These are phyloP conservation scores for Floccularia luteovirens DNA, from an alignment of 768 basidiomycete species.

Conservation along the genomic window DNA sequence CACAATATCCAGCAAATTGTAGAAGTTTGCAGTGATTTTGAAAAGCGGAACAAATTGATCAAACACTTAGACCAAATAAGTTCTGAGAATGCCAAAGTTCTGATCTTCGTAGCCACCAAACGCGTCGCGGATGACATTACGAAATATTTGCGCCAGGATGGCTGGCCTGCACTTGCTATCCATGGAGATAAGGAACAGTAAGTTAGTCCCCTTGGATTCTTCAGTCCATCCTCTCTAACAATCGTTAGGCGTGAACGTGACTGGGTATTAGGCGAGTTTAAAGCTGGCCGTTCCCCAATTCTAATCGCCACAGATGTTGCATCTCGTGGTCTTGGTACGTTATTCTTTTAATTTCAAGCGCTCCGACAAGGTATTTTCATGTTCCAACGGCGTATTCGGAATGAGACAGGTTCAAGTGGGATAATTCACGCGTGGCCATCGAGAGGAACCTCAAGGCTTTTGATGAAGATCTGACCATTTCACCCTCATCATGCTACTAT, in stretches of 20 bases:
- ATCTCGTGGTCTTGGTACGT: slow-evolving; percentile 99
- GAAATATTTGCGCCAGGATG: slow-evolving; percentile 94
- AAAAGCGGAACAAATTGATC: slow-evolving; percentile 93
- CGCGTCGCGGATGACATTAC: slow-evolving; percentile 98
- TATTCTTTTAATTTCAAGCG: slow-evolving; percentile 37
- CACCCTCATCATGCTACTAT: slow-evolving; percentile 26
- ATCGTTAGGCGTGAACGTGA: slow-evolving; percentile 84
- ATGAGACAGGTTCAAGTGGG: slow-evolving; percentile 30
- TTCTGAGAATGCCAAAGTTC: slow-evolving; percentile 93
- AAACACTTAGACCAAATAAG: slow-evolving; percentile 97
- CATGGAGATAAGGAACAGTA: slow-evolving; percentile 99
- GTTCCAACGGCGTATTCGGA: slow-evolving; percentile 21
- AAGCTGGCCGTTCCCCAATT: slow-evolving; percentile 94
- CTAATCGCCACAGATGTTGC: slow-evolving; percentile 99
- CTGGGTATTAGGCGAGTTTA: slow-evolving; percentile 98
- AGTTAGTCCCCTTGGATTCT: slow-evolving; percentile 19
- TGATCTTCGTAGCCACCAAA: slow-evolving; percentile 98
- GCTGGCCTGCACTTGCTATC: slow-evolving; percentile 99
- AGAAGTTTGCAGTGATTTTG: slow-evolving; percentile 95
- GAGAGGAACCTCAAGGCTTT: slow-evolving; percentile 26
- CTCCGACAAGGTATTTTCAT: slow-evolving; percentile 23
- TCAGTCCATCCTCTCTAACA: slow-evolving; percentile 1
- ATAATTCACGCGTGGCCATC: slow-evolving; percentile 23
- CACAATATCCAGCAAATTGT: slow-evolving; percentile 96
- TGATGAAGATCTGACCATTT: slow-evolving; percentile 27